Evolutionary conservation across 2,329 filamentous ascomycete genomes (phyloP).

Genomic region (Xylaria polymorpha): DNA sequence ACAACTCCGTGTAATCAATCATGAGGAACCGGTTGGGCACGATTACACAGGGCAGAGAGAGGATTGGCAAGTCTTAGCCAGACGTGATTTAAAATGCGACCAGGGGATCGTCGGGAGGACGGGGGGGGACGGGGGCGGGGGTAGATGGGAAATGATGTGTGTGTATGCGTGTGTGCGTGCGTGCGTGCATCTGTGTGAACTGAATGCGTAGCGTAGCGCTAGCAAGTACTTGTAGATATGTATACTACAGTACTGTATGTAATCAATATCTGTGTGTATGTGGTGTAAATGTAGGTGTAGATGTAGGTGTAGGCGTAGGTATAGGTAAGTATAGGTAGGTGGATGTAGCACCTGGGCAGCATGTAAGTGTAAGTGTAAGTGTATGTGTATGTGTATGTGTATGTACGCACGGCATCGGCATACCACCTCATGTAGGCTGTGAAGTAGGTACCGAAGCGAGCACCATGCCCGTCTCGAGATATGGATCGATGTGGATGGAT

Average conservation of each 20-base stretch:
- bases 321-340: conserved; percentile 1
- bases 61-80: background rate
- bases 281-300: background rate
- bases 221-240: conserved; percentile 18
- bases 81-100: conserved; percentile 16
- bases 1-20: conserved; percentile 24
- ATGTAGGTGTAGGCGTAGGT: background rate
- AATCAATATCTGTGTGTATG: conserved; percentile 2
- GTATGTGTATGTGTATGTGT: conserved; percentile 12
- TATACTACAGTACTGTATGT: conserved; percentile 1
- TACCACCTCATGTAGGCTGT: conserved; percentile 33
- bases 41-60: conserved; percentile 24
- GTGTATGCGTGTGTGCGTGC: background rate
- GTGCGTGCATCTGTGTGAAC: conserved; percentile 11
- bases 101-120: conserved; percentile 7
- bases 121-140: background rate
- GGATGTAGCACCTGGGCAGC: background rate
- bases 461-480: conserved; percentile 6
- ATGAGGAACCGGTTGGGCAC: conserved; percentile 25
- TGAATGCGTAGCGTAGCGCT: background rate
- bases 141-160: conserved; percentile 3
- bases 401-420: conserved; percentile 35
- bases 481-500: conserved; percentile 5
- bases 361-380: background rate
- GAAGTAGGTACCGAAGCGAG: conserved; percentile 26